Evolutionary conservation across 2,329 filamentous ascomycete species (phyloP), one percentile per base, ranked within the genome.

Genomic region (Aspergillus viridinutans): DNA sequence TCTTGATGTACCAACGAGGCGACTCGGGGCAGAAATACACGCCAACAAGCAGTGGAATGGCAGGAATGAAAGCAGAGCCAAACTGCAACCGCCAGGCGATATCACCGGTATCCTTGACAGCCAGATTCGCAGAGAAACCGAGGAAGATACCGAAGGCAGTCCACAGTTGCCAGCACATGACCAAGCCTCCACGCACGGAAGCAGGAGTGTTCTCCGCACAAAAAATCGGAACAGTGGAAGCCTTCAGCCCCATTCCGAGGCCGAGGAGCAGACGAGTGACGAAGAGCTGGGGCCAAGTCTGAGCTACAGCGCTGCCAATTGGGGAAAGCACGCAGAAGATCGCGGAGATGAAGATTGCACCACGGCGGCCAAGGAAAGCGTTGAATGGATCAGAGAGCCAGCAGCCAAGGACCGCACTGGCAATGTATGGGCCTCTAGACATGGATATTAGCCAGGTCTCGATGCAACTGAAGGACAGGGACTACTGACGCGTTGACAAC

Each of bases 351-450:
- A 88, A 88, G 58, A 89, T 89, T 49, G 83, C 82, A 10, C 85
- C 84, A 52, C 85, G 82, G 42, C 86, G 84, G 40, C 85, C 85
- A 28, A 85, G 63, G 10, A 73, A 73, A 43, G 82, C 73, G 64
- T 89, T 89, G 12, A 84, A 63, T 1, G 85, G 85, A 59, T 90
- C 87, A 0, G 85, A 86, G 14, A 87, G 72, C 86, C 86, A 89
- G 68, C 84, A 86, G 4, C 85, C 85, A 75, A 84, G 73, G 57
- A 75, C 75, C 3, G 78, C 76, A 63, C 75, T 76, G 20, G 80
- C 81, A 52, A 85, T 75, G 54, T 86, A 83, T 0, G 81, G 81
- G 43, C 76, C 83, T 12, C 68, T 72, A 43, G 50, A 4, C 3
- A 26, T 14, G 12, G 12, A 20, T 29, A n/a, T 57, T 53, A 60